Conservation (phyloP, 352 stramenopile genomes). For the Peronospora farinosa region DNA sequence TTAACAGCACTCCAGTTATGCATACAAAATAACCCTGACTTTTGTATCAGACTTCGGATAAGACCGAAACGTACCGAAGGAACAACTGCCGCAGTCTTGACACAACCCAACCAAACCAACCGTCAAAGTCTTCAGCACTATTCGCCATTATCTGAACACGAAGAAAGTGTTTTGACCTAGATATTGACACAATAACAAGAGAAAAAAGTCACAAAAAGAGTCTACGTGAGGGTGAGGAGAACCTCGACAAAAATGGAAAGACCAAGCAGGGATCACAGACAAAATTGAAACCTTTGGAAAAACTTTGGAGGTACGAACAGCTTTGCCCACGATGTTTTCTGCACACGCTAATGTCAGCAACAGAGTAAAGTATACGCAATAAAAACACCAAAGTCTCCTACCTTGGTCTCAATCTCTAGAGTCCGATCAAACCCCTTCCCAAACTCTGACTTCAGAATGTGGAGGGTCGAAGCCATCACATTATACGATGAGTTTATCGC, state of each 20-base stretch:
- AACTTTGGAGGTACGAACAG: slow-evolving; percentile 69
- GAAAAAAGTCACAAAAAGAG: slow-evolving; percentile 14
- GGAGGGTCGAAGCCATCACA: slow-evolving; percentile 88
- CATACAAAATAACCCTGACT: background rate
- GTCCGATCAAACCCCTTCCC: slow-evolving; percentile 49
- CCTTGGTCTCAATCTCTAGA: slow-evolving; percentile 81
- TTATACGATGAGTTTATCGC: slow-evolving; percentile 98
- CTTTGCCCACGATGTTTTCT: slow-evolving; percentile 74
- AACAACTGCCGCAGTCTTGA: slow-evolving; percentile 79
- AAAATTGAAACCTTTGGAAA: slow-evolving; percentile 58
- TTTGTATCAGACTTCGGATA: background rate
- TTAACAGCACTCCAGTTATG: slow-evolving; percentile 1
- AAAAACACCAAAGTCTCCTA: slow-evolving; percentile 12
- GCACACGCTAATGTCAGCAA: slow-evolving; percentile 9
- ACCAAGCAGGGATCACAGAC: background rate
- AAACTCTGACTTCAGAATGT: slow-evolving; percentile 89
- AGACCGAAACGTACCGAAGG: slow-evolving; percentile 36
- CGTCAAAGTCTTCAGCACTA: slow-evolving; percentile 47
- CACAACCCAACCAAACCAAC: slow-evolving; percentile 86
- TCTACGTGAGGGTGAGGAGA: background rate
- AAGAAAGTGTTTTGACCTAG: slow-evolving; percentile 77
- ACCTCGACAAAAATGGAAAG: background rate
- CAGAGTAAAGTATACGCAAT: background rate
- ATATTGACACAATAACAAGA: background rate
- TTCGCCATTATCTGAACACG: slow-evolving; percentile 64